Base-by-base conservation (phyloP, 139 green algal genomes). In the Yamagishiella unicocca region DNA sequence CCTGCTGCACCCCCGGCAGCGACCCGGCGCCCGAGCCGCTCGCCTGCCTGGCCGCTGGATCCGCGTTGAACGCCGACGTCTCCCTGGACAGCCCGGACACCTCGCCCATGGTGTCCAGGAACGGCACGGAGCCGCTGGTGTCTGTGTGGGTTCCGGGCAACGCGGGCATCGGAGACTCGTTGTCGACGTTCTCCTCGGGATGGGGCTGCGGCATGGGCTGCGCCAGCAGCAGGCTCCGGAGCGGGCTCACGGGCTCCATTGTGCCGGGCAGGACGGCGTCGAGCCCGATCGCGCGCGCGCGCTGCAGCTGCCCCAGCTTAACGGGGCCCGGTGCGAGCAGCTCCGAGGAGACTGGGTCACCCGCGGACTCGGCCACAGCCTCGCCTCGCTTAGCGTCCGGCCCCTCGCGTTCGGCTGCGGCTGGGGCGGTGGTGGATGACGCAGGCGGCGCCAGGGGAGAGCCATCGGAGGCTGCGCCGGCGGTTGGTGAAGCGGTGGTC, bases 101-200 rank as follows among this genome's bases (percentile, higher is more conserved):
- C 14, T 74, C 66, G 33, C 66, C 66, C 14, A 74, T 74, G 66
- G 43, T 45, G 37, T 74, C 66, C 8, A 74, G 33, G 25, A 46
- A 74, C 21, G 66, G 66, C 31, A 74, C 37, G 22, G 66, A 74
- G 33, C 66, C 66, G 66, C 66, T 74, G 31, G 66, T 74, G 66
- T 74, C 66, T 14, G 66, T 74, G 66, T 74, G 31, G 5, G 66
- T 27, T 1, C 37, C 66, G 19, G 66, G 66, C 1, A 74, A 27
- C 21, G 31, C 33, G 2, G 66, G 66, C 31, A 74, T 74, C 17
- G 66, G 66, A 33, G 25, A 21, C 21, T 74, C 66, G 31, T 78
- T 12, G 40, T 78, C 70, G 40, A 55, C 38, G 70, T 14, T 42
- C 31, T 68, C 74, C 0, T 9, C 33, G 24, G 77, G 42, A 9